Conservation (phyloP, 352 stramenopile species). For the Blastocystis sp. region DNA sequence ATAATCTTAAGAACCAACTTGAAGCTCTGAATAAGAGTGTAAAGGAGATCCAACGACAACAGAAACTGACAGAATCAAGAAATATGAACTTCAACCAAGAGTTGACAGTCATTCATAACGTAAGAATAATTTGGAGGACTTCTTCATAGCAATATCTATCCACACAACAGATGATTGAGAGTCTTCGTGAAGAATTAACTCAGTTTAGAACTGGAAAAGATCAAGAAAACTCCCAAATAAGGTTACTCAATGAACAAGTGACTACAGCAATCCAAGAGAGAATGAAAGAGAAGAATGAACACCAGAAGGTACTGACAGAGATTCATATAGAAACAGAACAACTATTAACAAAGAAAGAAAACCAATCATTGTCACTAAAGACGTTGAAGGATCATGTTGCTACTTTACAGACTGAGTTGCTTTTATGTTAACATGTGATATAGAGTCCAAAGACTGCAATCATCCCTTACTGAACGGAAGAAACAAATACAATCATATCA, state of each 20-base stretch:
- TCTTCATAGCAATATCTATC: neutral
- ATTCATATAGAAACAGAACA: neutral
- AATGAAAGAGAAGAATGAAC: neutral
- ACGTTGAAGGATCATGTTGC: no score
- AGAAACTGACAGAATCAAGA: neutral
- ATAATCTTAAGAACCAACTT: neutral
- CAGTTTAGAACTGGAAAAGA: neutral
- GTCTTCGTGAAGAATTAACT: neutral
- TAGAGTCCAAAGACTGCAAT: no score
- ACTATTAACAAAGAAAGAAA: no score
- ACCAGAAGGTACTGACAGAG: neutral
- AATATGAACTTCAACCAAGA: neutral
- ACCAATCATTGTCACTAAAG: no score
- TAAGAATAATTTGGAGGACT: neutral
- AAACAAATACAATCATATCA: no score
- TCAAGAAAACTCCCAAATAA: neutral
- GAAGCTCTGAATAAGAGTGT: neutral
- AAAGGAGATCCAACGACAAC: neutral
- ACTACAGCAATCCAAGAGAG: neutral
- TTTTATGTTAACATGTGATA: no score
- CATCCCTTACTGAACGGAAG: no score
- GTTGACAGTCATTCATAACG: neutral
- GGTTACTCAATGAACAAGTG: neutral
- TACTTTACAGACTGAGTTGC: no score
- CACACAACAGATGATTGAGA: neutral